phyloP scores from a whole-genome alignment of 768 basidiomycete species.

The Fistulinella prunicolor region DNA sequence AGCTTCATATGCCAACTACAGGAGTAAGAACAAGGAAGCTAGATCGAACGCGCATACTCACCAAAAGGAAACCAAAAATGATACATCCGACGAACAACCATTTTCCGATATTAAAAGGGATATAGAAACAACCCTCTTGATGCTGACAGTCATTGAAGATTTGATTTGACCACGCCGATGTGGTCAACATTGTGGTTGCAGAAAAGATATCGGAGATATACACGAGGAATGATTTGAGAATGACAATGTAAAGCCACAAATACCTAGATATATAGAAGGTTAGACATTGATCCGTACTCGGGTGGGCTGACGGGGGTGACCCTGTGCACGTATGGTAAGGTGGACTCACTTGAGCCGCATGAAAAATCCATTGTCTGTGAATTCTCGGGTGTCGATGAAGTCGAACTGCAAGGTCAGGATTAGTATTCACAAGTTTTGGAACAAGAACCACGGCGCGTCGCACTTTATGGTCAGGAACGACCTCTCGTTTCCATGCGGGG shows the following conservation, averaged over 20 bases:
- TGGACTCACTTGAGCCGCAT: slow-evolving; percentile 78
- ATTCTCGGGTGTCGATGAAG: slow-evolving; percentile 92
- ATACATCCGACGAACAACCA: slow-evolving; percentile 99
- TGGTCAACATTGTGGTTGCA: slow-evolving; percentile 93
- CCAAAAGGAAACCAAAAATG: slow-evolving; percentile 95
- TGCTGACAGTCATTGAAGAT: slow-evolving; percentile 76
- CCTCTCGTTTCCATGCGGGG: slow-evolving; percentile 93
- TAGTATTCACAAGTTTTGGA: slow-evolving; percentile 1
- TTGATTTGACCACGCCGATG: slow-evolving; percentile 85
- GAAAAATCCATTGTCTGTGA: slow-evolving; percentile 79
- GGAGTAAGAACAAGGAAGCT: slow-evolving; percentile 5
- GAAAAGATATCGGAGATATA: slow-evolving; percentile 98
- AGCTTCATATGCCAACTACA: slow-evolving; percentile 85
- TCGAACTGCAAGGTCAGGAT: slow-evolving; percentile 65
- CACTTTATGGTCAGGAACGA: slow-evolving; percentile 97
- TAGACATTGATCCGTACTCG: slow-evolving; percentile 1
- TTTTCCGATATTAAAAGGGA: slow-evolving; percentile 85
- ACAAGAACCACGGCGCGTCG: slow-evolving; percentile 12
- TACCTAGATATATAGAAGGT: slow-evolving; percentile 54
- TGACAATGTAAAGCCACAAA: slow-evolving; percentile 87
- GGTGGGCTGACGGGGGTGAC: background rate
- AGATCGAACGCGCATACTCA: slow-evolving; percentile 35
- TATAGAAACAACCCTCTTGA: slow-evolving; percentile 71
- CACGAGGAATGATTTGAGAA: slow-evolving; percentile 95
- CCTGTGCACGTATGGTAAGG: background rate